phyloP scores from a whole-genome alignment of 2,329 filamentous ascomycete genomes.

The Verticillium tricorpus region DNA sequence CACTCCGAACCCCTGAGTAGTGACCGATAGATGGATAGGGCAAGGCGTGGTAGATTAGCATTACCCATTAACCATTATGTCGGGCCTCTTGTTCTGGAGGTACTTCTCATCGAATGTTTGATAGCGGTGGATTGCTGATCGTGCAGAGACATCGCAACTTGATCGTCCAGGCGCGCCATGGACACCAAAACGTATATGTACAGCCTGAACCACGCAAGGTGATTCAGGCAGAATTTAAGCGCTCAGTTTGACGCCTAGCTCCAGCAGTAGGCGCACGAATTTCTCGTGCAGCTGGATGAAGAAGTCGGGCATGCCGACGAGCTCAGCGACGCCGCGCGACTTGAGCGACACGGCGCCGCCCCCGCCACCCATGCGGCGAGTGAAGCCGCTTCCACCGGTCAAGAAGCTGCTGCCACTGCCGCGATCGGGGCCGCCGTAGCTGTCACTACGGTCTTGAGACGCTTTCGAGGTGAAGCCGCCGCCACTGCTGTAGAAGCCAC shows the following conservation, averaged over 20 bases:
- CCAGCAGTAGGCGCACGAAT: constrained; percentile 59
- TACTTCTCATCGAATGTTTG: background rate
- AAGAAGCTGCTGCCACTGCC: constrained; percentile 50
- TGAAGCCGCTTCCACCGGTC: constrained; percentile 50
- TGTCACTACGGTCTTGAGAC: background rate
- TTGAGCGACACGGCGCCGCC: constrained; percentile 52
- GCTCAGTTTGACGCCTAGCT: constrained; percentile 51
- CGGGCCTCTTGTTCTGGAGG: background rate
- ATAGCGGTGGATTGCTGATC: background rate
- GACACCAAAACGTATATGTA: constrained; percentile 5
- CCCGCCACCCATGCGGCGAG: constrained; percentile 53
- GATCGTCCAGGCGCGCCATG: background rate
- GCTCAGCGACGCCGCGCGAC: constrained; percentile 58
- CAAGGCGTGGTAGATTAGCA: background rate
- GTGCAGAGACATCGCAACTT: background rate
- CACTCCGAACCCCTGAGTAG: background rate
- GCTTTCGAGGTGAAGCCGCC: constrained; percentile 12
- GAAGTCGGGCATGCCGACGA: constrained; percentile 63
- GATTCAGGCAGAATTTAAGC: constrained; percentile 25
- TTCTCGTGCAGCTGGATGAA: constrained; percentile 62
- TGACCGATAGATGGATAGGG: background rate
- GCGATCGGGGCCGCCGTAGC: constrained; percentile 22
- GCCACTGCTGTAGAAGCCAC: constrained; percentile 34
- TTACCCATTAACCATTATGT: background rate
- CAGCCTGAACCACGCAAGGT: background rate